Base-by-base conservation (phyloP, 441 rosid species). In the Breynia disticha region DNA sequence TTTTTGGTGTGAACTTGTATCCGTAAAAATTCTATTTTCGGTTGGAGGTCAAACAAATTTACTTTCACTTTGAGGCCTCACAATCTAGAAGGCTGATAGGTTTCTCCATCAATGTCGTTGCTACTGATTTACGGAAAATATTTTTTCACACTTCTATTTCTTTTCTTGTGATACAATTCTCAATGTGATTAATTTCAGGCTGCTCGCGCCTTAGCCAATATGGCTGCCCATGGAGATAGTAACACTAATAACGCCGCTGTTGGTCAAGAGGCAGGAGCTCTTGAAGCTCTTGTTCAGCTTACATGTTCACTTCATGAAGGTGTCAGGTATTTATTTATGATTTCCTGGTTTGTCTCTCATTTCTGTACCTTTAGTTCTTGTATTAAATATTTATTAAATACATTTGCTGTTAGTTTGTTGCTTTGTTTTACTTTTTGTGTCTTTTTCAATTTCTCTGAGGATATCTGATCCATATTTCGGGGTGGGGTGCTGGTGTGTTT, bases 221-320 rank as follows among this genome's bases (percentile, higher is more conserved):
- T 88, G 74, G 98, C 98, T 76, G 97, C 98, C 76, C 98, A 91
- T 71, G 95, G 98, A 66, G 98, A 86, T 68, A 91, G 91, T 72
- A 91, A 91, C 59, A 80, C 75, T 48, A 88, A 88, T 54, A 88
- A 91, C 75, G 83, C 97, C 65, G 95, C 95, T 16, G 95, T 91
- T 67, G 98, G 98, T 63, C 86, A 81, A 77, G 98, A 91, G 71
- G 79, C 75, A 55, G 97, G 97, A 61, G 97, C 97, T 57, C 83
- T 91, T 17, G 95, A 91, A 76, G 95, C 97, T 45, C 86, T 91
- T 56, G 95, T 91, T 62, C 91, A 84, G 66, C 91, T 88, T 46
- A 86, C 91, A 12, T 75, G 79, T 53, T 83, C 95, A 17, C 89
- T 76, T 43, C 86, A 91, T 70, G 98, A 91, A 74, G 98, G 98